Evolutionary conservation across 1,284 basidiomycete species (phyloP).

Genomic region (Naganishia albida): DNA sequence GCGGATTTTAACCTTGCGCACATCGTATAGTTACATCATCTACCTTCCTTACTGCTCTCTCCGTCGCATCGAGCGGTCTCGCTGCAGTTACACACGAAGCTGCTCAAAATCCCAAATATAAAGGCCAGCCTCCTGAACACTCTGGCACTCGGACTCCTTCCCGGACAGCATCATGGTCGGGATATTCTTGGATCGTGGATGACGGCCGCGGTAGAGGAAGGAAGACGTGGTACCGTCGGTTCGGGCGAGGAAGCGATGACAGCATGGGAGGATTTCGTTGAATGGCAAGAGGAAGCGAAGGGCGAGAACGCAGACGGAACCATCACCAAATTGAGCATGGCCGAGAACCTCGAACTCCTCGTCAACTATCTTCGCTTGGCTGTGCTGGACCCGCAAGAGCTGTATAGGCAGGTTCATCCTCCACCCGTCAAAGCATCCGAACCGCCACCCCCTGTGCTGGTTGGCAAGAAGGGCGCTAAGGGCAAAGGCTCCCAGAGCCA

Average conservation of each 20-base stretch:
- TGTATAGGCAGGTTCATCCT: slow-evolving; percentile 72
- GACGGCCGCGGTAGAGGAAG: slow-evolving; percentile 51
- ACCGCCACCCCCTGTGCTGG: slow-evolving; percentile 10
- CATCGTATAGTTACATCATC: slow-evolving; percentile 72
- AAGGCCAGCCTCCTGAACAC: slow-evolving; percentile 64
- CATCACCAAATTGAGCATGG: slow-evolving; percentile 36
- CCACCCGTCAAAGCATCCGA: slow-evolving; percentile 40
- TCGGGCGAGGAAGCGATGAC: slow-evolving; percentile 39
- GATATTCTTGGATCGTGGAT: slow-evolving; percentile 78
- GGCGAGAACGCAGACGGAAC: neutral
- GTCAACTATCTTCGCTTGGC: slow-evolving; percentile 54
- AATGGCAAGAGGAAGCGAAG: neutral
- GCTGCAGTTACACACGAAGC: slow-evolving; percentile 66
- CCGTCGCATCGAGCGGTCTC: slow-evolving; percentile 76
- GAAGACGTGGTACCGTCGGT: slow-evolving; percentile 40
- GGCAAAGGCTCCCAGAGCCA: slow-evolving; percentile 15
- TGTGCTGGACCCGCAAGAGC: slow-evolving; percentile 65
- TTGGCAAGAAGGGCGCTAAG: slow-evolving; percentile 25
- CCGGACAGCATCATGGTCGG: slow-evolving; percentile 65
- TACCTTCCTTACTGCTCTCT: slow-evolving; percentile 77
- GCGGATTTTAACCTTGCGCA: neutral
- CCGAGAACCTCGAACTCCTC: slow-evolving; percentile 52
- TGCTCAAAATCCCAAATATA: slow-evolving; percentile 64
- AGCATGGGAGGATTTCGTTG: slow-evolving; percentile 43
- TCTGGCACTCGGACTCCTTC: slow-evolving; percentile 53